phyloP scores from a whole-genome alignment of 495 filamentous ascomycete genomes.

The Hypoxylon subgilvum region DNA sequence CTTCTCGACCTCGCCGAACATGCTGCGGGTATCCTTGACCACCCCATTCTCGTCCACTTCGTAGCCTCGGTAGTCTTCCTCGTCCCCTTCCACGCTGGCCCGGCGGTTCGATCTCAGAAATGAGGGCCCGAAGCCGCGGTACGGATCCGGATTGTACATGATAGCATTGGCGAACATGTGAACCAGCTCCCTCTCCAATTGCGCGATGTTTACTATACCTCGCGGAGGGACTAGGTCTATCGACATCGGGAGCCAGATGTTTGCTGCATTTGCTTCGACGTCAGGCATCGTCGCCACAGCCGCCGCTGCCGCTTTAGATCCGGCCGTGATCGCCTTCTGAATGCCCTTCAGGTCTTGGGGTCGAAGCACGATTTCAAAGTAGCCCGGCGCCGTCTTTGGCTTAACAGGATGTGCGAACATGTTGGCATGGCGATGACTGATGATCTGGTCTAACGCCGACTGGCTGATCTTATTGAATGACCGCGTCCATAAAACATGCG shows the following conservation, averaged over 20 bases:
- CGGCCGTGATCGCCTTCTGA: slow-evolving; percentile 75
- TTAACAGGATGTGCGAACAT: slow-evolving; percentile 85
- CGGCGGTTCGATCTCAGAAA: slow-evolving; percentile 52
- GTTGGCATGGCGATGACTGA: slow-evolving; percentile 83
- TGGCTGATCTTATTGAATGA: slow-evolving; percentile 78
- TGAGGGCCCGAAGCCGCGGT: slow-evolving; percentile 68
- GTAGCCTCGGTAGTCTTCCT: slow-evolving; percentile 55
- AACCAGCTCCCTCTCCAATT: slow-evolving; percentile 93
- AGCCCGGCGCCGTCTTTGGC: slow-evolving; percentile 84
- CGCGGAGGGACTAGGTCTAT: slow-evolving; percentile 82
- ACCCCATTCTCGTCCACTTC: slow-evolving; percentile 77
- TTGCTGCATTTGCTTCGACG: slow-evolving; percentile 53
- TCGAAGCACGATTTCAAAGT: slow-evolving; percentile 81
- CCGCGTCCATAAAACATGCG: slow-evolving; percentile 71
- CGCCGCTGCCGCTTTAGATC: slow-evolving; percentile 73
- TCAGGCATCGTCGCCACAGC: slow-evolving; percentile 60
- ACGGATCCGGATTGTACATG: slow-evolving; percentile 89
- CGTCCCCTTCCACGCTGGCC: slow-evolving; percentile 41
- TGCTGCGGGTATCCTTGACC: slow-evolving; percentile 79
- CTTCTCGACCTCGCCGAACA: slow-evolving; percentile 79
- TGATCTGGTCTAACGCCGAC: slow-evolving; percentile 83
- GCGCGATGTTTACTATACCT: slow-evolving; percentile 90
- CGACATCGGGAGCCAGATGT: slow-evolving; percentile 69
- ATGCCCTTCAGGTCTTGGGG: slow-evolving; percentile 91
- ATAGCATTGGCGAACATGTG: slow-evolving; percentile 97